Evolutionary conservation across 352 stramenopile species (phyloP), one percentile per base, ranked within the genome.

Genomic region (Phytopythium aichiense): DNA sequence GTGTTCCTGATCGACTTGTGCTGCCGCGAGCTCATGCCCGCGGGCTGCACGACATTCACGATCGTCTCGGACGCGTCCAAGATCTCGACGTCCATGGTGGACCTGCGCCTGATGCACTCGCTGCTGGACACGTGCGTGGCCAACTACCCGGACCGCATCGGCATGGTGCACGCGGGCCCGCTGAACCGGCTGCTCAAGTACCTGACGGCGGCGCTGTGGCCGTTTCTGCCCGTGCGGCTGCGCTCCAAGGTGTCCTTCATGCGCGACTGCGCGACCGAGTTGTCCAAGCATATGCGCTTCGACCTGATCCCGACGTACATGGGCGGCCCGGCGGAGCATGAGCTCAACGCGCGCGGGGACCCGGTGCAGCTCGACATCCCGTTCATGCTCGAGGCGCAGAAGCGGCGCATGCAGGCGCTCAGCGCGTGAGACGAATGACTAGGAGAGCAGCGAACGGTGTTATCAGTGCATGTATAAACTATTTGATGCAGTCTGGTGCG

Each of bases 81-180:
- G 43, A 48, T 88, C 42, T 77, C 77, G 0, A 69, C 73, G 46
- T 59, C 60, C 13, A 77, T 87, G 49, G 70, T 87, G 38, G 80
- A 89, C 48, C 60, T 88, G 12, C 76, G 78, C 7, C 68, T 89
- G 13, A 89, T 89, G 80, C 77, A 82, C 56, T 63, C 66, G 5
- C 66, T 89, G n/a, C 57, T 88, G 46, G 76, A 87, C 31, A 74
- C 79, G 23, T 89, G 80, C 31, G 76, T 87, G 28, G 76, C 72
- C 52, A 85, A 89, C 58, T 89, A 83, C 50, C 80, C 80, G 0
- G 80, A 89, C 56, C 80, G 80, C 30, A 85, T 89, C 46, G 80
- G 77, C 1, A 73, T 79, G 56, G 72, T 89, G 33, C 76, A 84
- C 51, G 77, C 79, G 16, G 80, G 80, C 0, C 80, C 80, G 16